A percentile compares a stretch with the other conserved stretches of the same genome.
Conservation (phyloP, 2,329 filamentous ascomycete species). For the Beauveria scarabaeidicola region DNA sequence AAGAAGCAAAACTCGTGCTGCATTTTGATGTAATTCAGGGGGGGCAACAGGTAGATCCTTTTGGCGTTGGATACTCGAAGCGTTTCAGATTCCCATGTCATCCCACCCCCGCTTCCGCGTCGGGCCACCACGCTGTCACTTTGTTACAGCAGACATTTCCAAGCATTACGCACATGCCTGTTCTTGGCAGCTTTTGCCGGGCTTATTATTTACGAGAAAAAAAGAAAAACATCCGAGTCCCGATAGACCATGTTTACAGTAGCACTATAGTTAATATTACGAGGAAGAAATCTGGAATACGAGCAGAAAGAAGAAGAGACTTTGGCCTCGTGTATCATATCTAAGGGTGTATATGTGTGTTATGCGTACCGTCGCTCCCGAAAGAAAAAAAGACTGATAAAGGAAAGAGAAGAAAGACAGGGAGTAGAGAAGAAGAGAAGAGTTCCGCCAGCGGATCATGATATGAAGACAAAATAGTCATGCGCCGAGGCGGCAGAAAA, state of each 20-base stretch:
- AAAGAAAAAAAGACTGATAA: neutral
- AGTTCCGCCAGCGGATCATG: slow-evolving; percentile 5
- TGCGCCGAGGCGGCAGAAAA: neutral
- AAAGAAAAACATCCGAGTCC: neutral
- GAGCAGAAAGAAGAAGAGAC: neutral
- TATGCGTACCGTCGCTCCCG: neutral
- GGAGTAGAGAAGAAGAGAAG: neutral
- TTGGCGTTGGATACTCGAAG: slow-evolving; percentile 22
- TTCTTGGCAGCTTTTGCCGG: neutral
- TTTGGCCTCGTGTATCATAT: neutral
- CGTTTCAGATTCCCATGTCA: neutral
- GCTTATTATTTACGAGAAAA: neutral
- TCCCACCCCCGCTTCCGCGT: neutral
- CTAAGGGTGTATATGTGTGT: neutral
- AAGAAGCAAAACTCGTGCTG: slow-evolving; percentile 79
- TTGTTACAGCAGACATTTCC: neutral
- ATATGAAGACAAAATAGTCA: neutral
- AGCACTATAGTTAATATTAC: neutral
- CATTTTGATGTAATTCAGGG: slow-evolving; percentile 48
- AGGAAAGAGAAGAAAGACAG: neutral
- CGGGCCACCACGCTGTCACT: neutral
- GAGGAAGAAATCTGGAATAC: neutral
- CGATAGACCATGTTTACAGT: neutral
- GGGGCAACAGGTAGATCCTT: neutral
- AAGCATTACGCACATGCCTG: neutral